Conservation (phyloP, 768 basidiomycete species). For the Leccinum arenicola region DNA sequence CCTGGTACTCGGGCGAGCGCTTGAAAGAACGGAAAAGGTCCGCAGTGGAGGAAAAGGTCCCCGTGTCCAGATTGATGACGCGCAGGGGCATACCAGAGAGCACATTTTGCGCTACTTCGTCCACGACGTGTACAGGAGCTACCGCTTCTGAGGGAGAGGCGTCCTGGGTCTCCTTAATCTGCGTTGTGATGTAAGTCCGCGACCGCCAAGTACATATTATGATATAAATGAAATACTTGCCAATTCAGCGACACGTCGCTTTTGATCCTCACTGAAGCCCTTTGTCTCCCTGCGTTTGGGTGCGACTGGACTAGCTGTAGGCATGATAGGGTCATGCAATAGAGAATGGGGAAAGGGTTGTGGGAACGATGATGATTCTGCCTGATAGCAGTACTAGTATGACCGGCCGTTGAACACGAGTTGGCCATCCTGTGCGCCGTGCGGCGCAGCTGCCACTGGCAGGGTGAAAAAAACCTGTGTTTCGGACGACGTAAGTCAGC, state of each 20-base stretch:
- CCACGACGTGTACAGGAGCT: conserved; percentile 11
- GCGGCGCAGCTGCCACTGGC: background rate
- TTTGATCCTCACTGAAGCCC: background rate
- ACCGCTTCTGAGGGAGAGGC: conserved; percentile 8
- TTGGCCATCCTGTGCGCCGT: conserved; percentile 8
- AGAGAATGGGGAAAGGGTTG: conserved; percentile 5
- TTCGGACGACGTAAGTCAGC: background rate
- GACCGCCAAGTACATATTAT: background rate
- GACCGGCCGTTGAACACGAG: background rate
- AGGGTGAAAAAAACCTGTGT: background rate
- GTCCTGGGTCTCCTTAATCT: background rate
- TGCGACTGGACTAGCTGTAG: background rate
- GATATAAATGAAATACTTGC: background rate
- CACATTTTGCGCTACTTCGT: conserved; percentile 18
- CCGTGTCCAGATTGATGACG: conserved; percentile 20
- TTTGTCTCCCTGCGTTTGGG: conserved; percentile 1
- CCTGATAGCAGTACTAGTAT: background rate
- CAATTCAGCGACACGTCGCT: background rate
- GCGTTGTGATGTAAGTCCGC: background rate
- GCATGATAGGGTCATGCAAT: conserved; percentile 13
- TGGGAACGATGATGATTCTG: conserved; percentile 3
- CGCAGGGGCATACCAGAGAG: conserved; percentile 24
- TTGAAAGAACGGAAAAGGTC: conserved; percentile 20
- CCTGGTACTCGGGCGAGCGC: conserved; percentile 9
- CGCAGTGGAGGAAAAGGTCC: conserved; percentile 16